Base-by-base conservation (phyloP, 345 rosid species). In the Acer yangbiense region DNA sequence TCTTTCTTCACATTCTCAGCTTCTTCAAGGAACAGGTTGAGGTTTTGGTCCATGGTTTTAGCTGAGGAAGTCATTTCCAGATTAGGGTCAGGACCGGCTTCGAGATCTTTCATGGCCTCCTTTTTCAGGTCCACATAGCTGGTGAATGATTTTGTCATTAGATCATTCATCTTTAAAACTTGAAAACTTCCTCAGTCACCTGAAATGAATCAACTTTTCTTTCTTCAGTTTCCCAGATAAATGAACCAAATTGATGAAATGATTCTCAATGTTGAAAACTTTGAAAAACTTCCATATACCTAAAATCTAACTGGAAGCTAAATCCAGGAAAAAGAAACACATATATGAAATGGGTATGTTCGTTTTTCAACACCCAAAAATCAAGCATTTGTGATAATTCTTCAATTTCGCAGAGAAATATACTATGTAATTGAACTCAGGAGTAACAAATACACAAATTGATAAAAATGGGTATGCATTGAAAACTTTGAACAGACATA, bases 81-180 rank as follows among this genome's bases (percentile, higher is more conserved):
- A 78, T 87, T 95, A 0, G 21, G 71, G 50, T 90, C 94, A 0
- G 86, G 90, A 55, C 95, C 97, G 3, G 95, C 96, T 89, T 94
- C 99, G 0, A 91, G 87, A 77, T 96, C 99, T 79, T 85, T 92
- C 91, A 94, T 88, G 68, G 98, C 99, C 81, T 92, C 97, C 77
- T 92, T 96, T 84, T 91, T 92, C 58, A 94, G 86, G 76, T 96
- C 98, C 25, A 92, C 99, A 69, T 96, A 94, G 86, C 95, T 96
- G 79, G 82, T 82, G 82, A 92, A 96, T 35, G 99, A 96, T 82
- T 96, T 94, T 69, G 99, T 96, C 99, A 94, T 94, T 60, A 96
- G 72, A 65, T 96, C 99, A 80, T 96, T 96, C 99, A 96, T 96
- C 77, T 90, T 86, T 54, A 60, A 39, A 20, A 61, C 23, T 63